A percentile compares a stretch with the other conserved stretches of the same genome.
phyloP scores from a whole-genome alignment of 1,284 basidiomycete genomes.

The Tranzscheliella williamsii region DNA sequence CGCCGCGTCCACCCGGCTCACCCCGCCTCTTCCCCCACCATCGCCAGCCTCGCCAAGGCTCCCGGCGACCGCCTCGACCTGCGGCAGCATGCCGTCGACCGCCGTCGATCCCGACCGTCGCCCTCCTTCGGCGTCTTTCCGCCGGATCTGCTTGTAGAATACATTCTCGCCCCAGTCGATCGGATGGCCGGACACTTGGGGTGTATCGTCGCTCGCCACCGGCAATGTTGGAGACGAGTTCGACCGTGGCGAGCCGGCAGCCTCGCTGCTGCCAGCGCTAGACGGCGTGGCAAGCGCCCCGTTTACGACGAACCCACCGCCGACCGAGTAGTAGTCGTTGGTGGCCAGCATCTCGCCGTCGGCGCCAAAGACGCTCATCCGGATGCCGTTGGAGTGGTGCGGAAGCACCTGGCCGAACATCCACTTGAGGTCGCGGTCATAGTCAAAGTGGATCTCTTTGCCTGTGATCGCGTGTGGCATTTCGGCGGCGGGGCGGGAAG shows the following conservation, averaged over 20 bases:
- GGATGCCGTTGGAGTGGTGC: constrained; percentile 70
- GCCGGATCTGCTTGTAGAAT: constrained; percentile 94
- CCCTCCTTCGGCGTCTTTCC: constrained; percentile 74
- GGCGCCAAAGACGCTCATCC: constrained; percentile 81
- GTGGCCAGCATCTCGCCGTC: constrained; percentile 85
- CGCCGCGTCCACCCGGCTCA: neutral
- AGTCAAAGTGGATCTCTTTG: constrained; percentile 73
- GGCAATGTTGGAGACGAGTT: neutral
- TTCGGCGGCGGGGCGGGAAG: neutral
- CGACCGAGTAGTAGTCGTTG: constrained; percentile 80
- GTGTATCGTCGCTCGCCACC: constrained; percentile 4
- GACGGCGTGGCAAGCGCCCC: constrained; percentile 48
- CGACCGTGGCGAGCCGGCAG: neutral
- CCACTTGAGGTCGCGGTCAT: constrained; percentile 89
- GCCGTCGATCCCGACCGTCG: constrained; percentile 63
- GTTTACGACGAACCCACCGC: constrained; percentile 58
- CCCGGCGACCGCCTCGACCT: constrained; percentile 8
- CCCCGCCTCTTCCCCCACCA: no score
- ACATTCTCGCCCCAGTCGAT: constrained; percentile 82
- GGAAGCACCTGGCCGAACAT: constrained; percentile 70
- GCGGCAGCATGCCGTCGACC: constrained; percentile 3
- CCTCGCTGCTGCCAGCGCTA: neutral
- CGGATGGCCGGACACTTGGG: constrained; percentile 36
- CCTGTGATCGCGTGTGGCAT: constrained; percentile 3
- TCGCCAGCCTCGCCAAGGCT: no score